phyloP scores from a whole-genome alignment of 2,329 filamentous ascomycete species.

The Sporothrix luriei region DNA sequence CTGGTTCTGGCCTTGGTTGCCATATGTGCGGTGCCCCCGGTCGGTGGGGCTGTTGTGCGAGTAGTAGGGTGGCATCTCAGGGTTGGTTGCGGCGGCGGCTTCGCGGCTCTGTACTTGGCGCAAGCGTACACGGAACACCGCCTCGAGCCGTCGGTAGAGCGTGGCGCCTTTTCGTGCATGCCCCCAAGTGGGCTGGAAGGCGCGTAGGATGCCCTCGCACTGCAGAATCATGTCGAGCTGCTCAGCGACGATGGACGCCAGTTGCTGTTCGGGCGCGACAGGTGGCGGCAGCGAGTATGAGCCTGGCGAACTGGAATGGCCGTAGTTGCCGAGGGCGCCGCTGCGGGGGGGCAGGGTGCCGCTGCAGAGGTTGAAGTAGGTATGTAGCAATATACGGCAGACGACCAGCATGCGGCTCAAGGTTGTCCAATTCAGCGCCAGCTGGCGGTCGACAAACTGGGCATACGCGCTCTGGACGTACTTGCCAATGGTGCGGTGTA shows the following conservation, averaged over 20 bases:
- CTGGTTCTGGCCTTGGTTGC: constrained; percentile 3
- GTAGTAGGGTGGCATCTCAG: constrained; percentile 6
- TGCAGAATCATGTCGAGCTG: constrained; percentile 32
- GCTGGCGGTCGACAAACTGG: constrained; percentile 48
- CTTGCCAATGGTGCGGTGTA: constrained; percentile 47
- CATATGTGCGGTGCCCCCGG: neutral
- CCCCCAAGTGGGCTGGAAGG: constrained; percentile 28
- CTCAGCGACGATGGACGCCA: constrained; percentile 25
- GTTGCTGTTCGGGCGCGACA: constrained; percentile 9
- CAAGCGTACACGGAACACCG: constrained; percentile 17
- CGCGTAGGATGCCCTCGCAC: constrained; percentile 26
- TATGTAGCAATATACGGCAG: constrained; percentile 45
- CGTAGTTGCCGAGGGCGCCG: neutral
- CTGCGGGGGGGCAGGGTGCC: neutral
- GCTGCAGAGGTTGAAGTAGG: constrained; percentile 31
- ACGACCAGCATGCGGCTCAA: constrained; percentile 47
- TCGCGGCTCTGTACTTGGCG: constrained; percentile 21
- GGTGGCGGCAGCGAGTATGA: neutral
- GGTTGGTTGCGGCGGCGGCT: neutral
- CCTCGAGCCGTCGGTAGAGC: constrained; percentile 24
- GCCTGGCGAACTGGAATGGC: neutral
- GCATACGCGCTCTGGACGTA: constrained; percentile 48
- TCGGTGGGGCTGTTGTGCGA: constrained; percentile 7
- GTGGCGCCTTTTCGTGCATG: constrained; percentile 22
- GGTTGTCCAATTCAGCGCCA: constrained; percentile 49